A percentile compares a stretch with the other conserved stretches of the same genome.
Evolutionary conservation across 176 grass and related monocot genomes (phyloP).

Genomic region (Ensete ventricosum): DNA sequence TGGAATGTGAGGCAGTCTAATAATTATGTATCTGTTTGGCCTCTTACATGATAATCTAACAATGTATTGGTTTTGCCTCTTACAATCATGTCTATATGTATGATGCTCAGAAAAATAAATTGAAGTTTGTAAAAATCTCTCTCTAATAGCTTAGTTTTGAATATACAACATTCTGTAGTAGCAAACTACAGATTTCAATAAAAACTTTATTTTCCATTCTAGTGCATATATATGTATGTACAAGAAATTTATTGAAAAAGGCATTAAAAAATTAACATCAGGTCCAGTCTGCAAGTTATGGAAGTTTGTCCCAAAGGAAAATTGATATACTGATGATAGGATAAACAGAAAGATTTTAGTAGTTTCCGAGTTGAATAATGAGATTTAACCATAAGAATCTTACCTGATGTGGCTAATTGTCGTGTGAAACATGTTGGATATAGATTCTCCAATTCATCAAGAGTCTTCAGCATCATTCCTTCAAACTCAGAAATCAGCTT

Average conservation of each 20-base stretch:
- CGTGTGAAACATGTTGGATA: background rate
- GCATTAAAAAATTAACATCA: background rate
- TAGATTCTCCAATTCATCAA: background rate
- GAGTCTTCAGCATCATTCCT: background rate
- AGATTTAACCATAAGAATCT: background rate
- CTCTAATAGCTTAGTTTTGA: background rate
- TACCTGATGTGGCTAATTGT: background rate
- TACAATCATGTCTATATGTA: too few relatives aligned
- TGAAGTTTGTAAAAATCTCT: too few relatives aligned
- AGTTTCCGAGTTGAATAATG: background rate
- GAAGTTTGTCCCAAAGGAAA: background rate
- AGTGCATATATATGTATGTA: background rate
- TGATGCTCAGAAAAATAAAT: too few relatives aligned
- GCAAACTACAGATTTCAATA: background rate
- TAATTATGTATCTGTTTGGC: too few relatives aligned
- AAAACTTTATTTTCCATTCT: background rate
- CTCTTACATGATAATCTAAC: too few relatives aligned
- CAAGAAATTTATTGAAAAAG: background rate
- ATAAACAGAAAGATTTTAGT: background rate
- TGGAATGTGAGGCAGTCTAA: too few relatives aligned
- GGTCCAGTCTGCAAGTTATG: background rate
- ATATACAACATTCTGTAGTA: background rate
- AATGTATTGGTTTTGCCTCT: too few relatives aligned
- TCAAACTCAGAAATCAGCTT: background rate
- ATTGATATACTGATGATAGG: background rate